Percentiles rank a stretch among this genome's conserved stretches.
Evolutionary conservation across 2,329 filamentous ascomycete genomes (phyloP).

Genomic region (Pseudogymnoascus sp.): DNA sequence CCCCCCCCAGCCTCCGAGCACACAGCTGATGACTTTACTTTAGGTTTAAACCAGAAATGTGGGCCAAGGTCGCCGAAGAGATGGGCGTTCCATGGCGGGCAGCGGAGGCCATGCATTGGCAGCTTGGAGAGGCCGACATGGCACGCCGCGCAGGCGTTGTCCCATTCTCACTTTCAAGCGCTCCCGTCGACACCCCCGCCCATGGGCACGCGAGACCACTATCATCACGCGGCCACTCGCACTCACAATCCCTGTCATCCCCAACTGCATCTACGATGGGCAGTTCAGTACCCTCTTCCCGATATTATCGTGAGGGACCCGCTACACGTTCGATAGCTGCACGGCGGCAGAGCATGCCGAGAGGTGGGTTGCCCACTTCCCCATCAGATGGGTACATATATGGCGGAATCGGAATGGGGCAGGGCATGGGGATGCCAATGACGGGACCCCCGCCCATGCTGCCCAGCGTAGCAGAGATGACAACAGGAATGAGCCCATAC

Average conservation of each 20-base stretch:
- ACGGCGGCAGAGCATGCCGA: conserved; percentile 30
- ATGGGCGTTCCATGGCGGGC: conserved; percentile 94
- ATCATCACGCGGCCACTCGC: conserved; percentile 31
- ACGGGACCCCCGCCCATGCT: conserved; percentile 36
- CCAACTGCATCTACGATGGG: conserved; percentile 20
- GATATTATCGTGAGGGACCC: conserved; percentile 3
- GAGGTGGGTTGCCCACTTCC: conserved; percentile 31
- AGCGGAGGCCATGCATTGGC: conserved; percentile 97
- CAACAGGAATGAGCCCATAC: conserved; percentile 57
- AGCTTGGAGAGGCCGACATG: conserved; percentile 90
- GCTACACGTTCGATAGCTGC: conserved; percentile 26
- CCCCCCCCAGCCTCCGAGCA: not conserved
- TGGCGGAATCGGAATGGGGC: conserved; percentile 18
- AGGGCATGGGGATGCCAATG: conserved; percentile 24
- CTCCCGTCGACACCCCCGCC: conserved; percentile 42
- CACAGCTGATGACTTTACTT: conserved; percentile 18
- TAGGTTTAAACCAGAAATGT: conserved; percentile 97
- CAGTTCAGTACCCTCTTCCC: not conserved
- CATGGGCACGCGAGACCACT: conserved; percentile 37
- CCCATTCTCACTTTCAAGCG: conserved; percentile 67
- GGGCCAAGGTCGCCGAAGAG: conserved; percentile 90
- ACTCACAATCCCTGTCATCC: conserved; percentile 18
- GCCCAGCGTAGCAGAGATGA: conserved; percentile 58
- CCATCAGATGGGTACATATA: conserved; percentile 7
- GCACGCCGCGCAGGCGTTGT: conserved; percentile 82